These are phyloP conservation scores for Pichia ethanolica DNA, from an alignment of 805 yeast genomes.

Conservation along the genomic window DNA sequence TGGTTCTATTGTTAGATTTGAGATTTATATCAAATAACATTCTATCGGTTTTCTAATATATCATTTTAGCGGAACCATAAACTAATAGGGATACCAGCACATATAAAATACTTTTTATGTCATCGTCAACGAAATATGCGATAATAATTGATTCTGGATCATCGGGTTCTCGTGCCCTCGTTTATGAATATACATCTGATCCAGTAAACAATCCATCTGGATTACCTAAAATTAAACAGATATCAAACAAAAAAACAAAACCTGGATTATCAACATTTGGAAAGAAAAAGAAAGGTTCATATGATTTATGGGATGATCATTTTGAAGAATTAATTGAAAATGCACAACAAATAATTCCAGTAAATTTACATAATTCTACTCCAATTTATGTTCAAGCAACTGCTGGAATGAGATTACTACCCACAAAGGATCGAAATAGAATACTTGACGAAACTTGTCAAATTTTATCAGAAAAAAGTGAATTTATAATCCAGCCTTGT, in stretches of 20 bases:
- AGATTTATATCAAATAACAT: no score
- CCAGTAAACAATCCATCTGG: constrained; percentile 22
- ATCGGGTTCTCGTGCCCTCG: constrained; percentile 83
- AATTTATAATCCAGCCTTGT: constrained; percentile 55
- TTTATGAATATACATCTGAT: constrained; percentile 63
- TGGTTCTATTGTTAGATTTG: no score
- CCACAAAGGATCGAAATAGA: constrained; percentile 41
- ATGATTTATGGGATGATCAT: constrained; percentile 63
- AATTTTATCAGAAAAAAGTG: constrained; percentile 43
- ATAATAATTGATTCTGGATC: constrained; percentile 94
- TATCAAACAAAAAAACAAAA: constrained; percentile 63
- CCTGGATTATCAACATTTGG: constrained; percentile 82
- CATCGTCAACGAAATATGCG: constrained; percentile 45
- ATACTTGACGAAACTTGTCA: constrained; percentile 58
- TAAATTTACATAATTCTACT: constrained; percentile 49
- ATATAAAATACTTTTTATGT: not conserved
- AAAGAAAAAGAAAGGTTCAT: constrained; percentile 32
- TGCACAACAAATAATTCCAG: constrained; percentile 69
- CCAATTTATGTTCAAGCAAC: constrained; percentile 92
- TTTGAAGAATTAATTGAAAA: constrained; percentile 54
- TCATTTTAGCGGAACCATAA: no score
- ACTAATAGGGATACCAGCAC: no score
- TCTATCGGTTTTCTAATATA: no score
- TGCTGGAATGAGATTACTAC: constrained; percentile 89
- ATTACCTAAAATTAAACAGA: constrained; percentile 27